Evolutionary conservation across 202 grass and related monocot genomes (phyloP).

Genomic region (Zoysia matrella): DNA sequence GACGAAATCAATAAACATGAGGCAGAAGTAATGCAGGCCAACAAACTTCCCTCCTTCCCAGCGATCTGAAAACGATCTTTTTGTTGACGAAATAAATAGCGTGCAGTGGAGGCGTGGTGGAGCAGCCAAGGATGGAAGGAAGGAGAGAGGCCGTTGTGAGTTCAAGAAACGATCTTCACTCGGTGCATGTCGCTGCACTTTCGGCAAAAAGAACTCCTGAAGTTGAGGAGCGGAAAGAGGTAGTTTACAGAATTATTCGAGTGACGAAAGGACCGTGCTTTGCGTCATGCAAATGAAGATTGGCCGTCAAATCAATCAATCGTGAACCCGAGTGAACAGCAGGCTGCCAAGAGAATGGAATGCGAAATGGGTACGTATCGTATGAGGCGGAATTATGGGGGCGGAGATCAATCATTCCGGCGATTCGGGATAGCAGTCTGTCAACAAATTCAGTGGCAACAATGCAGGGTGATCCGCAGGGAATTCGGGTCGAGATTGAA

Average conservation of each 20-base stretch:
- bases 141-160: background rate
- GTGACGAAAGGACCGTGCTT: background rate
- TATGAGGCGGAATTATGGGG: background rate
- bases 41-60: constrained; percentile 39
- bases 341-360: background rate
- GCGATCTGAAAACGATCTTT: constrained; percentile 30
- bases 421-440: background rate
- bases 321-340: background rate
- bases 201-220: background rate
- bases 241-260: background rate
- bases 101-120: background rate
- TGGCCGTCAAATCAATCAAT: background rate
- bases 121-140: background rate
- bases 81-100: background rate
- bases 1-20: background rate
- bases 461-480: constrained; percentile 4
- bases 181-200: background rate
- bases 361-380: no score
- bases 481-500: background rate
- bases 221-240: background rate
- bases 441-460: background rate
- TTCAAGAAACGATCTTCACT: background rate
- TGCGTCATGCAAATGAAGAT: constrained; percentile 29
- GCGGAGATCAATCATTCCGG: background rate
- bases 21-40: constrained; percentile 30